Evolutionary conservation across 306 rosid genomes (phyloP).

Genomic region (Dalbergia oliveri): DNA sequence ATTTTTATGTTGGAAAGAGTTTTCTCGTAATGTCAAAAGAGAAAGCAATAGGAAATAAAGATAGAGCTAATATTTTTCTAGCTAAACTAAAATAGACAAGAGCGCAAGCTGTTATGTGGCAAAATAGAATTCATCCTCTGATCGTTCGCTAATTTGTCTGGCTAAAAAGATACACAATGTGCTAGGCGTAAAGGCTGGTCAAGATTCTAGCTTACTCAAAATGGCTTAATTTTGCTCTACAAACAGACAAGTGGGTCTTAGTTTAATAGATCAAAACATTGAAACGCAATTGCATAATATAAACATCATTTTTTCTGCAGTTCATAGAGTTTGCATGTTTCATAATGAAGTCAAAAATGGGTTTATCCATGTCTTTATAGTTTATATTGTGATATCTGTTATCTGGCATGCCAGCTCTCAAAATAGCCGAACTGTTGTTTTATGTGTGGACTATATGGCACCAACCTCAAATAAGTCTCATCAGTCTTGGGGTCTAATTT

Average conservation of each 20-base stretch:
- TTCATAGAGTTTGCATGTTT: conserved; percentile 20
- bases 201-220: conserved; percentile 28
- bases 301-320: conserved; percentile 5
- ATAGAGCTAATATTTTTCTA: not conserved
- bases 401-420: not conserved
- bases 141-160: conserved; percentile 1
- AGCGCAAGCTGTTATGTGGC: not conserved
- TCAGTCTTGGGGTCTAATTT: conserved; percentile 15
- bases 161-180: conserved; percentile 4
- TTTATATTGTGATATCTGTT: conserved; percentile 17
- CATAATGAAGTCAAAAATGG: conserved; percentile 11
- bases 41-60: not conserved
- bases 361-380: conserved; percentile 16
- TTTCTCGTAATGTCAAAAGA: conserved; percentile 1
- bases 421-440: not conserved
- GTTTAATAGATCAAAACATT: conserved; percentile 4
- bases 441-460: conserved; percentile 10
- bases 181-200: conserved; percentile 40
- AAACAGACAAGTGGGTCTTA: conserved; percentile 34
- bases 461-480: not conserved
- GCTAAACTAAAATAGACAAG: not conserved
- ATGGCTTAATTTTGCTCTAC: conserved; percentile 28
- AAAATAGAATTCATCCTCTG: not conserved
- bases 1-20: not conserved
- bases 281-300: not conserved